Evolutionary conservation across 257 asterid species (phyloP).

Genomic region (Lavandula angustifolia): DNA sequence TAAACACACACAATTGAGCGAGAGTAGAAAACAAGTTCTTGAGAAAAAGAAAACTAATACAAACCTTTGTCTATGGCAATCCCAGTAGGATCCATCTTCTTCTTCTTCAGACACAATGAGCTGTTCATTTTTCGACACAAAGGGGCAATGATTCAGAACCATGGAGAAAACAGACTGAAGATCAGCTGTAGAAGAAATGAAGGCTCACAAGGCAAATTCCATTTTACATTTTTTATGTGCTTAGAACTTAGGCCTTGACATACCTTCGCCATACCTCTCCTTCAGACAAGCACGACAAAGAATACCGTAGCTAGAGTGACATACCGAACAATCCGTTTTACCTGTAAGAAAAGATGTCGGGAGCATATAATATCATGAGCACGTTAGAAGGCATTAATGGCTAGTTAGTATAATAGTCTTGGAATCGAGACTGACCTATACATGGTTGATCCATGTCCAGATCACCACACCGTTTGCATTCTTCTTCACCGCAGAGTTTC

Average conservation of each 20-base stretch:
- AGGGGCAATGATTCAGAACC: conserved; percentile 1
- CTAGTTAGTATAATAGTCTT: conserved; percentile 6
- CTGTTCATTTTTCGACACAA: conserved; percentile 42
- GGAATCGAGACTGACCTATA: conserved; percentile 48
- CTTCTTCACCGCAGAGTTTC: conserved; percentile 91
- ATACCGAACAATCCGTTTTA: conserved; percentile 79
- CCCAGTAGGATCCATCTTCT: conserved; percentile 79
- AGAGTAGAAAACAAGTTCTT: conserved; percentile 7
- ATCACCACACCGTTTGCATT: conserved; percentile 74
- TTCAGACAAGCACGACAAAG: conserved; percentile 85
- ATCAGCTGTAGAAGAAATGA: neutral
- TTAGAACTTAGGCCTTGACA: conserved; percentile 3
- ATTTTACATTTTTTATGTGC: neutral
- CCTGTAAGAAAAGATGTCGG: conserved; percentile 45
- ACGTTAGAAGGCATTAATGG: too few relatives aligned
- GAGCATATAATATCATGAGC: too few relatives aligned
- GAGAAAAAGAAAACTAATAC: conserved; percentile 8
- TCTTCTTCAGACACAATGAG: conserved; percentile 73
- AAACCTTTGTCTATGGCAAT: conserved; percentile 74
- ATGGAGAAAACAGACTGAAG: neutral
- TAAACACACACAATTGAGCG: neutral
- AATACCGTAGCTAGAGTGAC: conserved; percentile 74
- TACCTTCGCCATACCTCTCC: conserved; percentile 90
- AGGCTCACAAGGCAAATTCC: too few relatives aligned
- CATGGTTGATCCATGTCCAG: conserved; percentile 67